phyloP scores from a whole-genome alignment of 2,329 filamentous ascomycete genomes.

The Xylaria sp. region DNA sequence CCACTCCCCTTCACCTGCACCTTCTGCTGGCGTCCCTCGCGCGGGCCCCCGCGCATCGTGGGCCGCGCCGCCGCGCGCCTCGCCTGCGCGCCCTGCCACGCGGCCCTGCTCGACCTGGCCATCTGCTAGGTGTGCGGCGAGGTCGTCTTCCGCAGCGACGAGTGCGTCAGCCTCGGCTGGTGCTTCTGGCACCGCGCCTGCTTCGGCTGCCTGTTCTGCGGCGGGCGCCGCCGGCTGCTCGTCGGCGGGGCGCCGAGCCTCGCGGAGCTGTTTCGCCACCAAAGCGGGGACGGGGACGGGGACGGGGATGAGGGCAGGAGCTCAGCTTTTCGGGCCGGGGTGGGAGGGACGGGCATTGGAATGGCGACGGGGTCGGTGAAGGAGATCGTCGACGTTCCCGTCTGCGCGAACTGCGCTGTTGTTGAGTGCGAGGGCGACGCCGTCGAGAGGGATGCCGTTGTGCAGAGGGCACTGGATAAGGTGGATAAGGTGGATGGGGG shows the following conservation, averaged over 20 bases:
- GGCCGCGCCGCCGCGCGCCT: conserved; percentile 52
- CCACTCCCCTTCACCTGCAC: conserved; percentile 56
- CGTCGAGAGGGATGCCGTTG: conserved; percentile 34
- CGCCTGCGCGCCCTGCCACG: conserved; percentile 51
- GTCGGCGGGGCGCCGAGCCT: conserved; percentile 42
- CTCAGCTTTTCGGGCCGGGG: not conserved
- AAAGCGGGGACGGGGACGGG: no score
- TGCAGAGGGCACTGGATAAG: conserved; percentile 47
- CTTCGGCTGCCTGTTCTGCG: conserved; percentile 59
- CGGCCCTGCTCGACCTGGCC: conserved; percentile 53
- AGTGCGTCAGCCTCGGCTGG: conserved; percentile 62
- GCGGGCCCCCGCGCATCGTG: conserved; percentile 43
- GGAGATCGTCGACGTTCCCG: conserved; percentile 51
- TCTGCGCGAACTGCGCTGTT: conserved; percentile 52
- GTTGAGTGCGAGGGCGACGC: conserved; percentile 45
- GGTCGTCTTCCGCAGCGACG: conserved; percentile 54
- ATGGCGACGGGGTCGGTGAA: conserved; percentile 25
- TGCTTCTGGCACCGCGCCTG: conserved; percentile 62
- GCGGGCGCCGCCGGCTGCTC: conserved; percentile 44
- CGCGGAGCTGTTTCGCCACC: conserved; percentile 40
- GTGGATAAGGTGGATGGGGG: conserved; percentile 51
- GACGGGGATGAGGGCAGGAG: not conserved
- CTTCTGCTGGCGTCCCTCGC: conserved; percentile 53
- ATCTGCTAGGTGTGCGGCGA: conserved; percentile 63
- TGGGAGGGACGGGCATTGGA: conserved; percentile 11